Conservation (phyloP, 75 land plant species). For the Pseudotsuga menziesii region DNA sequence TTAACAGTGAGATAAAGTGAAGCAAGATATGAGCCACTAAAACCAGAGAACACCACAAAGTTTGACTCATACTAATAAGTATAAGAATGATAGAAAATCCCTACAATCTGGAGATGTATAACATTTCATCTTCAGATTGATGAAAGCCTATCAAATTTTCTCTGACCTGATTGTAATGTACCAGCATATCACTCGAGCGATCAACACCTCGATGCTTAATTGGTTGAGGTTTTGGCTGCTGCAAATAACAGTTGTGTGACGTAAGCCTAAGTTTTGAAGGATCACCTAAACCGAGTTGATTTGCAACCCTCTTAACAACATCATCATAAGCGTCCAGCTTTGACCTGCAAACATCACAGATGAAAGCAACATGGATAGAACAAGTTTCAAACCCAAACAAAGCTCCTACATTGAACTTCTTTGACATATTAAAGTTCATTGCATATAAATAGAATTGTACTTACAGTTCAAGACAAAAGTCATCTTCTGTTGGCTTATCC, state of each 20-base stretch:
- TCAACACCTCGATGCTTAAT: slow-evolving; percentile 53
- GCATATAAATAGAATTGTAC: too few species aligned
- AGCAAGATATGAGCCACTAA: background rate
- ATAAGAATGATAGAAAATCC: background rate
- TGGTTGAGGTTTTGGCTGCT: slow-evolving; percentile 53
- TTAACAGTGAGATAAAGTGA: background rate
- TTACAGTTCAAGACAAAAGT: too few species aligned
- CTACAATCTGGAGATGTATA: background rate
- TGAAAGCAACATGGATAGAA: too few species aligned
- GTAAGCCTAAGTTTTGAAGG: too few species aligned
- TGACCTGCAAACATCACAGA: too few species aligned
- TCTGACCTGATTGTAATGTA: slow-evolving; percentile 46
- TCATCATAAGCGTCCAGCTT: too few species aligned
- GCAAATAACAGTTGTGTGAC: slow-evolving; percentile 45
- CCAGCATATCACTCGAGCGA: slow-evolving; percentile 46
- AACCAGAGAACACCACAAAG: background rate
- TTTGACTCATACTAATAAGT: background rate
- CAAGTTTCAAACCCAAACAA: too few species aligned
- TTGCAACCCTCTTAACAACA: too few species aligned
- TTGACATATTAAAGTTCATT: too few species aligned
- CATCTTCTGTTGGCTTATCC: too few species aligned
- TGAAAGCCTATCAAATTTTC: background rate
- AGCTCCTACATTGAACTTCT: too few species aligned
- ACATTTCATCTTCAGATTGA: background rate
- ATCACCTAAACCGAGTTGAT: too few species aligned